A percentile compares a stretch with the other conserved stretches of the same genome.
These are phyloP conservation scores for Colletotrichum sp. DNA, from an alignment of 2,329 filamentous ascomycete species.

Conservation along the genomic window DNA sequence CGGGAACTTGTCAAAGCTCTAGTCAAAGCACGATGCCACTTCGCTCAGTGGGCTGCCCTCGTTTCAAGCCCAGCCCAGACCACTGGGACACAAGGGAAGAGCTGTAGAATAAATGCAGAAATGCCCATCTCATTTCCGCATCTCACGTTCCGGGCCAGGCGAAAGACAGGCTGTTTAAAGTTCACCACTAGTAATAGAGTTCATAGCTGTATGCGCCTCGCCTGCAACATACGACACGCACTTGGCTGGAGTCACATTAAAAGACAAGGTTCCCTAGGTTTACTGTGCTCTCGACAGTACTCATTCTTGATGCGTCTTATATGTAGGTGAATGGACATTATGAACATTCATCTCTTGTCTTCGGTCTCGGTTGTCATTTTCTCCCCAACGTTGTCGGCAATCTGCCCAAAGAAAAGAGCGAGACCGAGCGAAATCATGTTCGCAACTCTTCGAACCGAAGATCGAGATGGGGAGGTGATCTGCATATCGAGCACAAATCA, in stretches of 20 bases:
- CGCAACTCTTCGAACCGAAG: constrained; percentile 1
- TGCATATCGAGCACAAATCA: background rate
- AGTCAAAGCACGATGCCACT: background rate
- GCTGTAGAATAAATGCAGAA: background rate
- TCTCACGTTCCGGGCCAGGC: background rate
- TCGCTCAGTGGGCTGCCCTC: background rate
- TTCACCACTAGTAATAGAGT: background rate
- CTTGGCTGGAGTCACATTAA: background rate
- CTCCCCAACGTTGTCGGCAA: background rate
- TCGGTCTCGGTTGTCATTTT: background rate
- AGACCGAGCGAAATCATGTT: background rate
- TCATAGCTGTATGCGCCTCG: background rate
- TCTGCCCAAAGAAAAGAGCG: background rate
- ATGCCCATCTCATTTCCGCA: background rate
- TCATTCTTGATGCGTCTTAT: background rate
- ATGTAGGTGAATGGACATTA: background rate
- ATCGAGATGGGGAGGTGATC: background rate
- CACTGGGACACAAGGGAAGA: background rate
- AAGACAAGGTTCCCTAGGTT: background rate
- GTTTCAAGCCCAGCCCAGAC: background rate
- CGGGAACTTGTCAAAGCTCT: background rate
- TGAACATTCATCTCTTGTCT: background rate
- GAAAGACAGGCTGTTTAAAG: background rate
- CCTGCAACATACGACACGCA: background rate
- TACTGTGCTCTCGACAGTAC: background rate